Conservation (phyloP, 805 yeast species). For the Teunomyces kruisii region DNA sequence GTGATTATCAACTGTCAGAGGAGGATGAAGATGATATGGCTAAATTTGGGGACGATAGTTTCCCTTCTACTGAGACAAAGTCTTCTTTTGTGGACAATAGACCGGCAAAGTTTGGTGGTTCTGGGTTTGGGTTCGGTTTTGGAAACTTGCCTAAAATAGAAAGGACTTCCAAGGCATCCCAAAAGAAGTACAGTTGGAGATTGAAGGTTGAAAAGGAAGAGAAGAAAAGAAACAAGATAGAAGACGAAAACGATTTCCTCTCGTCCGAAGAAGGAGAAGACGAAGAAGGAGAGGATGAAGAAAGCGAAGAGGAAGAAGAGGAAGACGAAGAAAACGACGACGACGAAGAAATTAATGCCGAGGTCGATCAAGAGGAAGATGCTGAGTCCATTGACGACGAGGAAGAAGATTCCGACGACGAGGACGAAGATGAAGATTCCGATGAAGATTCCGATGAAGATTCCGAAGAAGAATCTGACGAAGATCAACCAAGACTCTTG, state of each 20-base stretch:
- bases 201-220: constrained; percentile 37
- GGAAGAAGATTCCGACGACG: constrained; percentile 28
- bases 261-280: constrained; percentile 25
- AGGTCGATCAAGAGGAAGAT: constrained; percentile 9
- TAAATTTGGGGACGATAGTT: constrained; percentile 15
- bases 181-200: constrained; percentile 73
- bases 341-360: constrained; percentile 8
- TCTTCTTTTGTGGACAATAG: constrained; percentile 68
- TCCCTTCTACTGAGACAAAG: constrained; percentile 18
- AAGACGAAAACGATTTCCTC: constrained; percentile 63
- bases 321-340: constrained; percentile 8
- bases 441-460: constrained; percentile 28
- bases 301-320: constrained; percentile 8
- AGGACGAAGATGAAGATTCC: constrained; percentile 31
- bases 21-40: constrained; percentile 16
- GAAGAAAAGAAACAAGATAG: constrained; percentile 40
- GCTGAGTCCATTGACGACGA: constrained; percentile 29
- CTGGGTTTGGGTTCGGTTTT: constrained; percentile 72
- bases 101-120: constrained; percentile 58
- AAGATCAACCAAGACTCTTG: constrained; percentile 31
- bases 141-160: constrained; percentile 50
- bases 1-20: neutral
- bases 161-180: constrained; percentile 20
- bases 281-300: constrained; percentile 19
- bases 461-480: constrained; percentile 26